phyloP scores from a whole-genome alignment of 805 yeast species.

The Suhomyces pyralidae region DNA sequence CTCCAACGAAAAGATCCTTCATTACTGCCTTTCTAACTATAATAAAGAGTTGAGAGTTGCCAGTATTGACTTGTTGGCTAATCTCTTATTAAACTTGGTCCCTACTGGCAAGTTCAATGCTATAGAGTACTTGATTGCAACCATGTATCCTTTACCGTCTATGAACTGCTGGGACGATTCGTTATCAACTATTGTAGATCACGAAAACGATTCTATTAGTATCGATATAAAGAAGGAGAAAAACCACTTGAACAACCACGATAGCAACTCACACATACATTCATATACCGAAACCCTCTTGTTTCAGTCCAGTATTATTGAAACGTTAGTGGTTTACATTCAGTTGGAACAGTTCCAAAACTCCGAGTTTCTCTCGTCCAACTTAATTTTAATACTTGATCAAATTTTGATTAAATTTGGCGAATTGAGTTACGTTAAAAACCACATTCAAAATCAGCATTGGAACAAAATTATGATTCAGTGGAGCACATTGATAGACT shows the following conservation, averaged over 20 bases:
- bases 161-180: slow-evolving; percentile 28
- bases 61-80: slow-evolving; percentile 33
- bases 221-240: slow-evolving; percentile 18
- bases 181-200: slow-evolving; percentile 16
- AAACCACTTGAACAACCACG: slow-evolving; percentile 20
- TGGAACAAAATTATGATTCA: slow-evolving; percentile 32
- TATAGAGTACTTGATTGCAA: slow-evolving; percentile 30
- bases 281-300: slow-evolving; percentile 18
- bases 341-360: slow-evolving; percentile 42
- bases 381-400: slow-evolving; percentile 27
- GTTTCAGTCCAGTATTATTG: slow-evolving; percentile 30
- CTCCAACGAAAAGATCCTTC: slow-evolving; percentile 28
- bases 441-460: slow-evolving; percentile 29
- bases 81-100: slow-evolving; percentile 34
- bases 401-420: slow-evolving; percentile 28
- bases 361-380: slow-evolving; percentile 31
- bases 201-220: slow-evolving; percentile 16
- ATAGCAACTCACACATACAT: slow-evolving; percentile 24
- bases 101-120: slow-evolving; percentile 38
- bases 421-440: slow-evolving; percentile 14
- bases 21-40: slow-evolving; percentile 29
- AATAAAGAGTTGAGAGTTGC: slow-evolving; percentile 37
- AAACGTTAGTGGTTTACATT: slow-evolving; percentile 32
- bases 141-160: slow-evolving; percentile 29
- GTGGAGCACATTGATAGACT: slow-evolving; percentile 28